Evolutionary conservation across 2,329 filamentous ascomycete species (phyloP), one percentile per base, ranked within the genome.

Genomic region (Myotisia sp.): DNA sequence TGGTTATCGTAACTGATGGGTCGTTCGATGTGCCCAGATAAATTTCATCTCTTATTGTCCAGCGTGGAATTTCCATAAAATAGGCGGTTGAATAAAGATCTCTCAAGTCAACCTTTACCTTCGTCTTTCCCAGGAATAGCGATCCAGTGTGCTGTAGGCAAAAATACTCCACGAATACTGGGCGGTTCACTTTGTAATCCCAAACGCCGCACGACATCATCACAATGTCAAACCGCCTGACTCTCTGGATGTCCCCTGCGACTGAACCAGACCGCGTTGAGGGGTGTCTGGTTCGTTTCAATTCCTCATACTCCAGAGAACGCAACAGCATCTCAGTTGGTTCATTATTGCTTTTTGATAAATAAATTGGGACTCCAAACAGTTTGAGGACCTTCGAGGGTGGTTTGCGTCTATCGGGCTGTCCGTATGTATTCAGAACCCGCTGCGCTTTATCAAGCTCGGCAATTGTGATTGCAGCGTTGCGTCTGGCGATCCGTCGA

Each of bases 191-290:
- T 2, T 46, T 33, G 33, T 66, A 71, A 5, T 59, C 48, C 41
- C 65, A 66, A 28, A 67, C 60, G 2, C 71, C 70, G 35, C 65
- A 70, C 5, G 53, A 55, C 19, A 69, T 33, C 7, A 34, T 35
- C 10, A 24, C 39, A 8, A 46, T 43, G 7, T n/a, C 23, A 10
- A 48, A 49, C 4, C 29, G 29, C 23, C 33, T 46, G 7, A 35
- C 12, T 10, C 36, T 32, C 18, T 43, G 33, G 7, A 26, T 28
- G 10, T 28, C 16, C 6, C 30, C 36, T 17, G 12, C 16, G 9
- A 34, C 19, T 9, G 37, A 37, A 23, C 35, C 30, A 34, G 37
- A 24, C 24, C 39, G 33, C 8, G 33, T 4, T 17, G 26, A 22
- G 9, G 32, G 33, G 16, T 21, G 29, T 8, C 35, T 14, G 6